Evolutionary conservation across 2,329 filamentous ascomycete genomes (phyloP), one percentile per base, ranked within the genome.

Genomic region (Colletotrichum limetticola): DNA sequence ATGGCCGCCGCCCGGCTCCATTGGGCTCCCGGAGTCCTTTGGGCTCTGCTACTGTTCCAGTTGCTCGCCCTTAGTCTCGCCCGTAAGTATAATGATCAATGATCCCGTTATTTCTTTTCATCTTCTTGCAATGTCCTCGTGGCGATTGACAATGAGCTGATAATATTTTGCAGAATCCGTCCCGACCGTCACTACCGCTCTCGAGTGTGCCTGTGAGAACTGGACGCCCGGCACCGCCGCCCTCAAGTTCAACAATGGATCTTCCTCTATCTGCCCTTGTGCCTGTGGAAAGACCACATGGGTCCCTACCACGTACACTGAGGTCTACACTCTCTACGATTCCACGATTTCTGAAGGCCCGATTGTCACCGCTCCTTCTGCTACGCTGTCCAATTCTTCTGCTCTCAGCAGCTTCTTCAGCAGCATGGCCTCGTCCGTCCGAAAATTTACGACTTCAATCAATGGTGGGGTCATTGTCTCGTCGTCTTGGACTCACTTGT

Each of bases 291-390:
- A 56, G 46, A 53, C 53, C 11, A 69, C 46, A 3, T n/a, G 19
- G 19, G 5, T 72, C 9, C 59, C 70, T 6, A 5, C 32, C 6
- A 35, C 57, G 6, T 72, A 26, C 55, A 72, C 59, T 0, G 55
- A 66, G 4, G n/a, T 72, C 46, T 64, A 64, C 16, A 72, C 66
- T 1, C 19, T 72, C 42, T 65, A 60, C 26, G 59, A 59, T 5
- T 16, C 59, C 9, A 22, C 22, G 37, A 53, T n/a, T n/a, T 57
- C 53, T 3, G 26, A 12, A 1, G 14, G 22, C 30, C n/a, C 24
- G 2, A 14, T 56, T 7, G 16, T 24, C 5, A 46, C 61, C 14
- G 42, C 56, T 24, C 16, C 7, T 11, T 42, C 28, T 7, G 16
- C 12, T 11, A 35, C 58, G 11, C 11, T 55, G 6, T 7, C 65